Conservation (phyloP, 176 grass and related monocot genomes). For the Guadua angustifolia region DNA sequence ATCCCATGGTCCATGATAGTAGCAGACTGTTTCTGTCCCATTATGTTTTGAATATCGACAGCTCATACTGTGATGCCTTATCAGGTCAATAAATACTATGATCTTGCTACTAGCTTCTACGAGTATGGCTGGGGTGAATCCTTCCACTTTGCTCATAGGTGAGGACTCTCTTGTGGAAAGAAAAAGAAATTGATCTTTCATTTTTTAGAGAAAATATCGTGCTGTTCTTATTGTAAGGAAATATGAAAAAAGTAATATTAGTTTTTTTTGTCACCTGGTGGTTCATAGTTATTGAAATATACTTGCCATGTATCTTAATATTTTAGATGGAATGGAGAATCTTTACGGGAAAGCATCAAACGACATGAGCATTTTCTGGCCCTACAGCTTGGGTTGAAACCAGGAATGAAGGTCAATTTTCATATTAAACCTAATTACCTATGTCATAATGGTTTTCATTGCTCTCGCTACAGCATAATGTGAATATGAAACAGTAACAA, state of each 20-base stretch:
- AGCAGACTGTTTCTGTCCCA: not conserved
- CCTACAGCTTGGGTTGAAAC: slow-evolving; percentile 83
- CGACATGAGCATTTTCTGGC: slow-evolving; percentile 93
- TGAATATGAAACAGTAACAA: slow-evolving; percentile 29
- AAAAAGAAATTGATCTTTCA: not conserved
- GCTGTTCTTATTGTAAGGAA: not conserved
- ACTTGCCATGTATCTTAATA: slow-evolving; percentile 1
- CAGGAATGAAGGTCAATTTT: slow-evolving; percentile 81
- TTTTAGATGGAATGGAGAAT: slow-evolving; percentile 92
- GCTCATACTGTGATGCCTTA: slow-evolving; percentile 27
- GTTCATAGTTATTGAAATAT: not conserved
- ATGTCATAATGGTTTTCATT: not conserved
- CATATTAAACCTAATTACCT: not conserved
- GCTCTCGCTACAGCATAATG: not conserved
- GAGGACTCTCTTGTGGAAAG: slow-evolving; percentile 3
- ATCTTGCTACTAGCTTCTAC: slow-evolving; percentile 98
- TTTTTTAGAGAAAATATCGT: not conserved
- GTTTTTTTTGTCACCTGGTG: not conserved
- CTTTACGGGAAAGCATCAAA: slow-evolving; percentile 93
- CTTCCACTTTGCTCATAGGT: slow-evolving; percentile 99
- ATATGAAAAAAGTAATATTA: not conserved
- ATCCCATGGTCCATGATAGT: slow-evolving; percentile 19
- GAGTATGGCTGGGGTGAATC: slow-evolving; percentile 99
- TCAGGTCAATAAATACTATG: slow-evolving; percentile 99
- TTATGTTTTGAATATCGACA: not conserved